These are phyloP conservation scores for Aspergillus hancockii DNA, from an alignment of 495 filamentous ascomycete species.

Conservation along the genomic window DNA sequence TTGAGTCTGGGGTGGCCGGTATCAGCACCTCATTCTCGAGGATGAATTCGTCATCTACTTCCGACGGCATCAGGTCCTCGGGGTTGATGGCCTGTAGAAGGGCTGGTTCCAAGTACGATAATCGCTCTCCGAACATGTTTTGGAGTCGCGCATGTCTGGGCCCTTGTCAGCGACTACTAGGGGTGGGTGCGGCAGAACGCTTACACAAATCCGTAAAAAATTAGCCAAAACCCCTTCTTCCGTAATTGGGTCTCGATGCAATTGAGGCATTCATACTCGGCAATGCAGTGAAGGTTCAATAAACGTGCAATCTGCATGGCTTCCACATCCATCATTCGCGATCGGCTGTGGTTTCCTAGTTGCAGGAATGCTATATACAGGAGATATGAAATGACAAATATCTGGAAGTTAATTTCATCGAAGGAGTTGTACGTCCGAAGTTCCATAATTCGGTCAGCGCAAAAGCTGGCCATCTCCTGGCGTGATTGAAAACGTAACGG, in stretches of 20 bases:
- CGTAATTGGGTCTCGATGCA: slow-evolving; percentile 41
- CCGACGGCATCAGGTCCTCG: slow-evolving; percentile 24
- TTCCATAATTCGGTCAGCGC: slow-evolving; percentile 17
- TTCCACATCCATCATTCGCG: slow-evolving; percentile 26
- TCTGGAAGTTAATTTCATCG: slow-evolving; percentile 27
- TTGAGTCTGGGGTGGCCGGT: not conserved
- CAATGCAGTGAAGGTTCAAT: slow-evolving; percentile 22
- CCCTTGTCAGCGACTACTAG: not conserved
- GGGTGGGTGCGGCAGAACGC: not conserved
- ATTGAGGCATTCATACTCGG: slow-evolving; percentile 24
- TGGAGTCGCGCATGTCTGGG: slow-evolving; percentile 23
- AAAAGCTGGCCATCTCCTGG: slow-evolving; percentile 23
- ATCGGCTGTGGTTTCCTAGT: slow-evolving; percentile 26
- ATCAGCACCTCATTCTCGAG: slow-evolving; percentile 22
- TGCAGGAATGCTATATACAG: slow-evolving; percentile 23
- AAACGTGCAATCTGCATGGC: slow-evolving; percentile 27
- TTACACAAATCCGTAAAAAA: slow-evolving; percentile 29
- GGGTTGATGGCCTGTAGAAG: slow-evolving; percentile 22
- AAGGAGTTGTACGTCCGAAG: slow-evolving; percentile 21
- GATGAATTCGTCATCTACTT: slow-evolving; percentile 29
- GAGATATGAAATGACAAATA: slow-evolving; percentile 26
- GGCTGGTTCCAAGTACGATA: slow-evolving; percentile 23
- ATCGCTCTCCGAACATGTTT: slow-evolving; percentile 20
- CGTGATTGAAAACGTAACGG: slow-evolving; percentile 21
- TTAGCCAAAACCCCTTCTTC: slow-evolving; percentile 41